Evolutionary conservation across 129 eudicot genomes (phyloP), one percentile per base, ranked within the genome.

Genomic region (Rutidosis leptorrhynchoides): DNA sequence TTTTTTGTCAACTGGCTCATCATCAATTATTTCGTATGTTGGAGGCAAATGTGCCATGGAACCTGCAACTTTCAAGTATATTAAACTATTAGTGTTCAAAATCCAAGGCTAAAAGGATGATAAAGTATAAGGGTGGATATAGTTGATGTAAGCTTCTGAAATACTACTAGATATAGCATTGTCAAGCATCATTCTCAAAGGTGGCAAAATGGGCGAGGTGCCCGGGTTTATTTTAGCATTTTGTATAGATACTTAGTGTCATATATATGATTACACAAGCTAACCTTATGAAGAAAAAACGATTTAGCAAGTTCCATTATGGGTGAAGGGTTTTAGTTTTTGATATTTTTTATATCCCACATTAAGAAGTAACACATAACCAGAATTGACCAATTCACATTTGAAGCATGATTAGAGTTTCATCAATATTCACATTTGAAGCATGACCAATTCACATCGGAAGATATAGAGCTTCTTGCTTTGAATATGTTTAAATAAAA

Each of bases 41-140:
- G 81, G 72, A 60, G 68, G 58, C 14, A 57, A 8, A 45, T 65
- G 71, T 14, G 61, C 80, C 51, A 59, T 71, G 15, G 84, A 57
- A 62, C 59, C 73, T 48, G 69, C 83, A 43, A 80, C 73, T 79
- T 45, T 63, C 23, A 52, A 20, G 46, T 69, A 73, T n/a, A n/a
- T n/a, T n/a, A n/a, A n/a, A n/a, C n/a, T 14, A 48, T 25, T 54
- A n/a, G 45, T 15, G 27, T 24, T 17, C 56, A 33, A 52, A 63
- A 28, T 65, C 9, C 22, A 60, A 30, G 42, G 66, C 45, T 37
- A 40, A 57, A 33, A 14, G 21, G 59, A 16, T 16, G 48, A 27
- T 32, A 33, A 12, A 26, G 15, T 5, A n/a, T n/a, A 54, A 9
- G 45, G 40, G 45, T 10, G 4, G 15, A 37, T 0, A 4, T 3